Evolutionary conservation across 1,139 yeast genomes (phyloP), one percentile per base, ranked within the genome.

Genomic region (Yamadazyma conglobata): DNA sequence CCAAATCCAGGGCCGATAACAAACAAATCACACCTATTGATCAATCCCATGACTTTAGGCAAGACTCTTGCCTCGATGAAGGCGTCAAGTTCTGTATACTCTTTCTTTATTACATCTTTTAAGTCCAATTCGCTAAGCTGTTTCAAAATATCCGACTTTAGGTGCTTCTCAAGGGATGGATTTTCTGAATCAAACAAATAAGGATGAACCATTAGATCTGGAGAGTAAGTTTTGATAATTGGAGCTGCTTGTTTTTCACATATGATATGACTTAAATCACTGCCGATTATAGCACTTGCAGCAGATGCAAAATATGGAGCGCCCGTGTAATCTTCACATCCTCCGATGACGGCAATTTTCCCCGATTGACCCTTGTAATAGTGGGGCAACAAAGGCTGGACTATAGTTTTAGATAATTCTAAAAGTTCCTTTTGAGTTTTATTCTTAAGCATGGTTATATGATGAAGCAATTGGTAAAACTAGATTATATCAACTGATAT

Each of bases 1-100:
- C 98, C 98, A 40, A 88, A 72, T 0, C 98, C 98, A 0, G 98
- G 97, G 0, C 98, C 98, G 23, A 89, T 70, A 3, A 91, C 85
- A 15, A 89, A 77, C 10, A 81, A 84, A 48, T 89, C 95, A 39
- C 86, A 73, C 27, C 95, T 61, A 21, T 70, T 68, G 20, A 91
- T 58, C 19, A 89, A 52, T 0, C 61, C 39, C 12, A 56, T 45
- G 7, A 85, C 72, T 47, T 77, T 76, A 18, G 79, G 78, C 47
- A 85, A 45, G 4, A 83, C 64, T 20, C 60, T 52, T 8, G 49
- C 48, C 14, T 68, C 66, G 22, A 76, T 56, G 16, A 67, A 52
- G 4, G 41, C 37, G 24, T 56, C 64, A 30, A 63, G 40, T 7
- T 40, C 40, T 11, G 45, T 43, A 15, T 47, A 46, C 19, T 43